Percentiles rank a stretch among this genome's conserved stretches.
Conservation (phyloP, 768 basidiomycete species). For the Pilatotrama ljubarskyi region DNA sequence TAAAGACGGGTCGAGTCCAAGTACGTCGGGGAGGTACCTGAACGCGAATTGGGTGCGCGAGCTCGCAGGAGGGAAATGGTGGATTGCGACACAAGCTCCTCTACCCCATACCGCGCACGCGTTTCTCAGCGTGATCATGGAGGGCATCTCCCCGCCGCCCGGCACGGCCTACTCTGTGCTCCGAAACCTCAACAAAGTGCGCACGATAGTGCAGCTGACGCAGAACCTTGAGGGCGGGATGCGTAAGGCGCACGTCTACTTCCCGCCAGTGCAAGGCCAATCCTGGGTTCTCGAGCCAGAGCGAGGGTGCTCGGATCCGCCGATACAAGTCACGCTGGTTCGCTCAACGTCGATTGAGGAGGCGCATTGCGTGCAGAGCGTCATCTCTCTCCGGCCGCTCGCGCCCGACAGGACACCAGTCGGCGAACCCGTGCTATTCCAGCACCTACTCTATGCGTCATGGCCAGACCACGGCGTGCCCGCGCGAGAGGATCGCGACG, state of each 20-base stretch:
- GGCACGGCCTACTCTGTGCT: constrained; percentile 19
- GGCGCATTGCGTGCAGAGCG: constrained; percentile 63
- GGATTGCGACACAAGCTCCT: constrained; percentile 88
- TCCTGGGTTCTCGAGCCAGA: constrained; percentile 47
- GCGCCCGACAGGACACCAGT: constrained; percentile 20
- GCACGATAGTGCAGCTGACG: constrained; percentile 83
- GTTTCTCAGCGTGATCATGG: constrained; percentile 70
- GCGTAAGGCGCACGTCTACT: constrained; percentile 78
- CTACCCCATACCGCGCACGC: constrained; percentile 67
- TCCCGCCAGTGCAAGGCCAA: constrained; percentile 61
- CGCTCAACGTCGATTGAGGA: constrained; percentile 47
- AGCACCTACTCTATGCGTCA: constrained; percentile 69
- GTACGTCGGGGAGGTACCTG: constrained; percentile 53
- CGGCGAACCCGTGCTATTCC: constrained; percentile 50
- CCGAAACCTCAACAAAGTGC: constrained; percentile 45
- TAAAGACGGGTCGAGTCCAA: constrained; percentile 13
- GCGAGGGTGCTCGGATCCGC: constrained; percentile 35
- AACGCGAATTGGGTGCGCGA: constrained; percentile 90
- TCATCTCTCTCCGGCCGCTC: constrained; percentile 52
- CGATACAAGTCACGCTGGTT: constrained; percentile 61
- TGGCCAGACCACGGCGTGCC: constrained; percentile 93
- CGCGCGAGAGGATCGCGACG: constrained; percentile 53
- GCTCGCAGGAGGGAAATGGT: constrained; percentile 67
- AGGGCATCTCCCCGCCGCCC: constrained; percentile 40
- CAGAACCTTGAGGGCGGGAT: constrained; percentile 66